Evolutionary conservation across 2,329 filamentous ascomycete species (phyloP), one percentile per base, ranked within the genome.

Genomic region (Cladosporium sp.): DNA sequence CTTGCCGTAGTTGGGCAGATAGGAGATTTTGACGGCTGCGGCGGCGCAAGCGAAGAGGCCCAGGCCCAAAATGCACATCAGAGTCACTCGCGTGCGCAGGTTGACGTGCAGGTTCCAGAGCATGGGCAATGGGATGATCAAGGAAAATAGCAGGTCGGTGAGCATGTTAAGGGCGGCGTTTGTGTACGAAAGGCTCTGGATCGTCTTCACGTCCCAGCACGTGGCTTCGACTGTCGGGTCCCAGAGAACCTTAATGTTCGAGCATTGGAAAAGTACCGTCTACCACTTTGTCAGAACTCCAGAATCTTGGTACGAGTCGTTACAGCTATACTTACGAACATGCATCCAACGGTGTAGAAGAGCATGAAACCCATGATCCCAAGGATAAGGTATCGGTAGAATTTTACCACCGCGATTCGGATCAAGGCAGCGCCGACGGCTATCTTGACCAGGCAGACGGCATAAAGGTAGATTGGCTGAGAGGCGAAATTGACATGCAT

Each of bases 41-140:
- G 45, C 45, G 13, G 31, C 68, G 38, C 69, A 74, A 0, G 72
- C 72, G 34, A 74, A 71, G 46, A 67, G 66, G 3, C 71, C 71
- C 3, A 73, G 59, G 19, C 66, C 66, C 9, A 74, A 61, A 18
- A 73, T 63, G 9, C 62, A 49, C n/a, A 65, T 63, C 34, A 70
- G 60, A 0, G 72, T 69, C 10, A 74, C 53, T 51, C 72, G 73
- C 1, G 72, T 71, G 38, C 72, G 68, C 2, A 61, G 53, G 57
- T 73, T 73, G 56, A 76, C 64, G 49, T 74, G 69, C 1, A 76
- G 64, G 14, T 66, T 66, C 63, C 71, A 66, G 35, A 76, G 68
- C 40, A 76, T 66, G 0, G 72, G 71, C 11, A 75, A 65, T 0
- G 73, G 73, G 9, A 38, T 37, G 1, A 75, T 53, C 0, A 68